Evolutionary conservation across 2,329 filamentous ascomycete genomes (phyloP), one percentile per base, ranked within the genome.

Genomic region (Talaromyces sp.): DNA sequence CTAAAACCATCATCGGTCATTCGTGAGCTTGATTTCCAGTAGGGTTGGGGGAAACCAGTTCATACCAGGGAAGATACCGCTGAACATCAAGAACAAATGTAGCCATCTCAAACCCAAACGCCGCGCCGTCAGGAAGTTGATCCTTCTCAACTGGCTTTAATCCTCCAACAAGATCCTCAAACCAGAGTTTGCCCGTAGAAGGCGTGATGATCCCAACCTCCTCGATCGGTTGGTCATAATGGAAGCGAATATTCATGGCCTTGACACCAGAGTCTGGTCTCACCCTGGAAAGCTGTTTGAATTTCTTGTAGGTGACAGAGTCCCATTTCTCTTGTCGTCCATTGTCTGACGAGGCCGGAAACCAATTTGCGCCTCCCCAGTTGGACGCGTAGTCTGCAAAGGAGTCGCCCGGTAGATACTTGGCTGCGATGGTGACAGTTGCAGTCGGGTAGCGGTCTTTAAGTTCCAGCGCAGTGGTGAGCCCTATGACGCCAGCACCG

Each of bases 71-170:
- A 53, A 60, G 59, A 57, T 60, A 60, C 56, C 59, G 53, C 44
- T 60, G 59, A 60, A 60, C 59, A 57, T 60, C 59, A 57, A 60
- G 42, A 56, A 60, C 59, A 57, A 60, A 60, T 52, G 59, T 28
- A 55, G 59, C 54, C 59, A 60, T 60, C 53, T 60, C 59, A 57
- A 60, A 60, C 42, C 59, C 59, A 56, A 60, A 60, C 49, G 44
- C 59, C 42, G 59, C 59, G 30, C 54, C 59, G 32, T 52, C 44
- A 6, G 59, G 59, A 60, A 60, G 59, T 53, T 60, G 30, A 57
- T 39, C 44, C 19, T 60, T 60, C 10, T 53, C 59, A 57, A 60
- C 57, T 44, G 59, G 59, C 51, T 36, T 60, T 44, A 60, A 53
- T n/a, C 59, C 59, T 42, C 59, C 59, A 53, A 60, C 59, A 60